phyloP scores from a whole-genome alignment of 169 alveolate genomes.

The Eimeria falciformis region DNA sequence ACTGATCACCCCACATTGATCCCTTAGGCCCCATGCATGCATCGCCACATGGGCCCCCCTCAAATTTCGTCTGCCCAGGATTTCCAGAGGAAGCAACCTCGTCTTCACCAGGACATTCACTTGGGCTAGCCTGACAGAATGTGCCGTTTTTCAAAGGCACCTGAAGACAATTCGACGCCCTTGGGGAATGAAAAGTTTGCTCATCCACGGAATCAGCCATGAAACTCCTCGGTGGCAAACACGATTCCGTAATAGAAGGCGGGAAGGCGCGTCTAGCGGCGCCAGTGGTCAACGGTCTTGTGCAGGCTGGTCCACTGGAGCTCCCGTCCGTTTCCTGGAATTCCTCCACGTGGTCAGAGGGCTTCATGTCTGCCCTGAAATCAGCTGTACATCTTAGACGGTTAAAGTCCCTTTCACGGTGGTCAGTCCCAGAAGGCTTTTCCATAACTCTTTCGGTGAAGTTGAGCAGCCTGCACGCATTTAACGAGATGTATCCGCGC shows the following conservation, averaged over 20 bases:
- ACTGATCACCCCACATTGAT: slow-evolving; percentile 27
- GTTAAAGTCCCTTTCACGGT: background rate
- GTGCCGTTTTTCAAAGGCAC: no score
- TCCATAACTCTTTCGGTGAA: background rate
- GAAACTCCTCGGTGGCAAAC: background rate
- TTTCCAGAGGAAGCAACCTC: no score
- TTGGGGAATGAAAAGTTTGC: no score
- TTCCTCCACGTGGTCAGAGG: background rate
- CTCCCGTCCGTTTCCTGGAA: background rate
- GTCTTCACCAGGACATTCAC: no score
- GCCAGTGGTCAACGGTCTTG: background rate
- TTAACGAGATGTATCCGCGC: background rate
- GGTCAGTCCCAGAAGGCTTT: background rate
- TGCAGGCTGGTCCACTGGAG: background rate
- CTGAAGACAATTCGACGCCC: no score
- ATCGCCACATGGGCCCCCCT: no score
- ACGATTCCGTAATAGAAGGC: background rate
- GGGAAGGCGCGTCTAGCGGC: background rate
- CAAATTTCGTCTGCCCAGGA: no score
- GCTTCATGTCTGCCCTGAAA: background rate
- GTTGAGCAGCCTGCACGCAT: background rate
- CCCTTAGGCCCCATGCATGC: no score
- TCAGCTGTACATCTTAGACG: background rate
- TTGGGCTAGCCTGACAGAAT: no score
- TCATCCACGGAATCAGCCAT: background rate